These are phyloP conservation scores for Hemerocallis citrina DNA, from an alignment of 106 monocot species.

Conservation along the genomic window DNA sequence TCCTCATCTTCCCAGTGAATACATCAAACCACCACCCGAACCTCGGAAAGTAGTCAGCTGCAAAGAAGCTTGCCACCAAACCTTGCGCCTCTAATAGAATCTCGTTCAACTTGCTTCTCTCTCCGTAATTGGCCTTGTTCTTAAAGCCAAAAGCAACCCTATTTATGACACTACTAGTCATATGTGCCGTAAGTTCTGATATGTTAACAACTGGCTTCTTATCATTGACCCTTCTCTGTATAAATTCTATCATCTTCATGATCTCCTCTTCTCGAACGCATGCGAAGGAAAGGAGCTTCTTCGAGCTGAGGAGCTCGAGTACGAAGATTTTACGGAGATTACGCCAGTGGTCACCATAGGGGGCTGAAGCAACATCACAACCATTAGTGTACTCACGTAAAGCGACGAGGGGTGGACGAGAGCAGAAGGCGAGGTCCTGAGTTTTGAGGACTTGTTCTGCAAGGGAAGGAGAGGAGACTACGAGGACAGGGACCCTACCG, in stretches of 20 bases:
- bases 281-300: neutral
- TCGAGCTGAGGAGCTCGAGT: slow-evolving; percentile 5
- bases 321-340: neutral
- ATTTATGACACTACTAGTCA: slow-evolving; percentile 7
- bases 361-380: too few relatives aligned
- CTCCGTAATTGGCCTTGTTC: slow-evolving; percentile 1
- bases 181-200: slow-evolving; percentile 3
- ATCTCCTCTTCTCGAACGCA: slow-evolving; percentile 7
- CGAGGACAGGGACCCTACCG: too few relatives aligned
- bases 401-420: neutral
- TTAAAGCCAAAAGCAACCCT: slow-evolving; percentile 5
- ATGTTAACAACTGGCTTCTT: neutral
- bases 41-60: too few relatives aligned
- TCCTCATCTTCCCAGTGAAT: too few relatives aligned
- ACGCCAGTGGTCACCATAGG: neutral
- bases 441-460: neutral
- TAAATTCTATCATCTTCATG: neutral
- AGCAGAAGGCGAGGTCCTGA: neutral
- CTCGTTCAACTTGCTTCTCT: slow-evolving; percentile 38
- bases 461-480: neutral
- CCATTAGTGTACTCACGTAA: too few relatives aligned
- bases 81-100: neutral
- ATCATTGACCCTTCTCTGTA: neutral
- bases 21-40: too few relatives aligned
- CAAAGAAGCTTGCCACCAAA: too few relatives aligned